These are phyloP conservation scores for Hygrocybe coccinea DNA, from an alignment of 768 basidiomycete species.

Conservation along the genomic window DNA sequence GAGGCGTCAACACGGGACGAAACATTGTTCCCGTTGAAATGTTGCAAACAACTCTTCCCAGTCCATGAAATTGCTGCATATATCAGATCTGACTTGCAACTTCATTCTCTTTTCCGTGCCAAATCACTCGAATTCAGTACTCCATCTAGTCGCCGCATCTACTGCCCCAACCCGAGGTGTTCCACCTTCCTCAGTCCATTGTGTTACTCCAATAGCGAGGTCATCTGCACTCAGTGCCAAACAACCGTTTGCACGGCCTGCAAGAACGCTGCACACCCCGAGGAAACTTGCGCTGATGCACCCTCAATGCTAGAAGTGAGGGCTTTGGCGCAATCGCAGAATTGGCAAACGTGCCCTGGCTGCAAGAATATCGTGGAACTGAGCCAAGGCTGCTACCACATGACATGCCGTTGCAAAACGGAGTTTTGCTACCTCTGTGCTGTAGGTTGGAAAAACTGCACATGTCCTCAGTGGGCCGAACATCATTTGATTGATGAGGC, in stretches of 20 bases:
- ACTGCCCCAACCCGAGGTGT: constrained; percentile 47
- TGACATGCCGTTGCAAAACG: constrained; percentile 52
- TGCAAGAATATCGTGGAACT: constrained; percentile 56
- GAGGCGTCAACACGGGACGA: constrained; percentile 37
- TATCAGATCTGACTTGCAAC: constrained; percentile 12
- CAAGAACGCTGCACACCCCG: constrained; percentile 43
- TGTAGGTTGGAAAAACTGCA: constrained; percentile 56
- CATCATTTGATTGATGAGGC: constrained; percentile 39
- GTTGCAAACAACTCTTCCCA: constrained; percentile 31
- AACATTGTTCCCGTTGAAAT: constrained; percentile 37
- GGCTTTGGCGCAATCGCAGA: constrained; percentile 39
- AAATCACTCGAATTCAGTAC: constrained; percentile 47
- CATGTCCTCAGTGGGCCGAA: constrained; percentile 65
- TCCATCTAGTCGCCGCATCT: constrained; percentile 41
- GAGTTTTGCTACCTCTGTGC: constrained; percentile 68
- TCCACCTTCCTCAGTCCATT: constrained; percentile 50
- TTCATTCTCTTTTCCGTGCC: constrained; percentile 31
- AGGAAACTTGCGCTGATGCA: constrained; percentile 40
- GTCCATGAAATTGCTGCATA: constrained; percentile 14
- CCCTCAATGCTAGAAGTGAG: constrained; percentile 38
- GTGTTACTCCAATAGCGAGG: constrained; percentile 10
- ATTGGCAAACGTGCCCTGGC: constrained; percentile 62
- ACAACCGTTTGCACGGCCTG: constrained; percentile 43
- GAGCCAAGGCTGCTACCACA: constrained; percentile 56
- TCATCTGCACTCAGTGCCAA: constrained; percentile 41